Percentiles rank a stretch among this genome's conserved stretches.
These are phyloP conservation scores for Silene coronaria DNA, from an alignment of 179 eudicot genomes.

Conservation along the genomic window DNA sequence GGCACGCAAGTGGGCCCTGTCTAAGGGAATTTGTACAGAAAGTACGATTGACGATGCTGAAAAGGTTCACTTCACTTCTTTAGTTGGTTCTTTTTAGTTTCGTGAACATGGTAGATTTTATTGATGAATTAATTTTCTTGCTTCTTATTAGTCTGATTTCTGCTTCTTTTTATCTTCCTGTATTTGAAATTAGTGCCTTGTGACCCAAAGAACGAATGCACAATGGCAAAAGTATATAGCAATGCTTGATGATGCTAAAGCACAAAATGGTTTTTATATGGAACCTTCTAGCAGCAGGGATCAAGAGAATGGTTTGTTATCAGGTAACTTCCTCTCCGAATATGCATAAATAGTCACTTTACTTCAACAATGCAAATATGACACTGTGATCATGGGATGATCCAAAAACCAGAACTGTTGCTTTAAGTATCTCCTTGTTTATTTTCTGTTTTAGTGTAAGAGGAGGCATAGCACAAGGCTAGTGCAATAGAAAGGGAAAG, in stretches of 20 bases:
- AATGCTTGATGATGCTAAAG: slow-evolving; percentile 71
- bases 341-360: not conserved
- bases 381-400: slow-evolving; percentile 3
- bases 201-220: slow-evolving; percentile 61
- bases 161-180: not conserved
- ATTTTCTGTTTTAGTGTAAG: too few relatives aligned
- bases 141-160: not conserved
- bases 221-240: slow-evolving; percentile 76
- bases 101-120: not conserved
- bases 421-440: not conserved
- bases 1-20: slow-evolving; percentile 71
- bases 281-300: slow-evolving; percentile 22
- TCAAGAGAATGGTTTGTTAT: slow-evolving; percentile 20
- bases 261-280: slow-evolving; percentile 18
- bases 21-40: slow-evolving; percentile 50
- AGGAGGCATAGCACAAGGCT: too few relatives aligned
- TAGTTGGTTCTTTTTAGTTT: not conserved
- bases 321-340: slow-evolving; percentile 30
- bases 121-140: not conserved
- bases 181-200: slow-evolving; percentile 57
- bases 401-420: not conserved
- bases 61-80: slow-evolving; percentile 33
- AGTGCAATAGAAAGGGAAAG: too few relatives aligned
- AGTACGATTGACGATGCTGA: slow-evolving; percentile 47
- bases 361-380: not conserved